Base-by-base conservation (phyloP, 352 stramenopile genomes). In the Pythium guiyangense region DNA sequence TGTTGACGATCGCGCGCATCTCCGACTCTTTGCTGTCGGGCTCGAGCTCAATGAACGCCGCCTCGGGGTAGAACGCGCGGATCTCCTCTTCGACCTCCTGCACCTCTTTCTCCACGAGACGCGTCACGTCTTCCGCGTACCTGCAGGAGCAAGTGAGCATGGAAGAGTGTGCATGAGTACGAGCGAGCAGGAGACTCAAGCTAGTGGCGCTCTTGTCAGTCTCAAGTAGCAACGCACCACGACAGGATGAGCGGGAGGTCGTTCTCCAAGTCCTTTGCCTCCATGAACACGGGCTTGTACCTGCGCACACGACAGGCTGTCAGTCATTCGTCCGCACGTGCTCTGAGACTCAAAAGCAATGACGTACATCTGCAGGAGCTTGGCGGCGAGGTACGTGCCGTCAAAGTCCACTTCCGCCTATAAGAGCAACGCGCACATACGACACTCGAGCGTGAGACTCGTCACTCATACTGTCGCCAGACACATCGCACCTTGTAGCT, bases 321-420 rank as follows among this genome's bases (percentile, higher is more conserved):
- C 43, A 26, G 6, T 37, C 17, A 57, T 17, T 27, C 27, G 4
- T 53, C 29, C 49, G 45, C 49, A 4, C 14, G 14, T 14, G 39
- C 39, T 20, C 12, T n/a, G 39, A 5, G 39, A 44, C 17, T 35
- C 25, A n/a, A n/a, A n/a, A n/a, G n/a, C n/a, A n/a, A n/a, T 40
- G 10, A n/a, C 69, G 54, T 76, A 91, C 78, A 90, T 95, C 74
- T 89, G 79, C 8, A 94, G 70, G 8, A 99, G 79, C 58, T 97
- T 92, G 10, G 97, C 97, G 15, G 96, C 96, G 43, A 99, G 64
- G 67, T 97, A 99, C 42, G 96, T 99, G 53, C 96, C 97, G 63
- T 99, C 97, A 77, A 99, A 99, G 72, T 99, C 97, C 6, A 99
- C 90, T 74, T 99, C 96, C 22, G 96, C 97, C 84, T 94, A 46